Evolutionary conservation across 2,329 filamentous ascomycete species (phyloP).

Genomic region (Botrytis fragariae): DNA sequence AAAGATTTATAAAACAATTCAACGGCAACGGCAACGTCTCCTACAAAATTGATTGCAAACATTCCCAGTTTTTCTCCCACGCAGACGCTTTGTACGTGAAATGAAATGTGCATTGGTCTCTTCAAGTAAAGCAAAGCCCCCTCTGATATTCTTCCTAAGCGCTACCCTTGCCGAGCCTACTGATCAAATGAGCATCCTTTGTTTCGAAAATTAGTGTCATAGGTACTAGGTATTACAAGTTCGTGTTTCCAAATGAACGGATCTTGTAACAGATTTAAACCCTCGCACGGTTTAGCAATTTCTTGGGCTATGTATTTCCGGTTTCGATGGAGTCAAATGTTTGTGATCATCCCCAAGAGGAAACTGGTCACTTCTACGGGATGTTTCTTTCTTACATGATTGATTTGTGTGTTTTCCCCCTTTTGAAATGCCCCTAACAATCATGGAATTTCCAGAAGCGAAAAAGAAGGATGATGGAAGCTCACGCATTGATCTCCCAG

Average conservation of each 20-base stretch:
- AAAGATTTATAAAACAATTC: not conserved
- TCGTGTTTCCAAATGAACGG: conserved; percentile 11
- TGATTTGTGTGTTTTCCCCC: not conserved
- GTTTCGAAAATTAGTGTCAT: conserved; percentile 7
- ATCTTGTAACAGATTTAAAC: conserved; percentile 16
- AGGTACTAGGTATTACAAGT: not conserved
- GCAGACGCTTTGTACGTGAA: conserved; percentile 2
- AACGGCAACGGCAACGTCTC: not conserved
- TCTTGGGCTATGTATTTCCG: not conserved
- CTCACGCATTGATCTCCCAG: not conserved
- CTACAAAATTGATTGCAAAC: not conserved
- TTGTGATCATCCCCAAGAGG: not conserved
- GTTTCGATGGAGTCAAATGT: not conserved
- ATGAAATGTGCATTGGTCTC: not conserved
- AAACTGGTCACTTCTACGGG: not conserved
- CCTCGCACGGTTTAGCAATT: conserved; percentile 5
- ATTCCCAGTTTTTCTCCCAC: not conserved
- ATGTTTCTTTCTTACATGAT: not conserved
- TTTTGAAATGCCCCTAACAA: not conserved
- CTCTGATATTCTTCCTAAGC: not conserved
- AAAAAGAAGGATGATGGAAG: not conserved
- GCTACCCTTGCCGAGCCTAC: not conserved
- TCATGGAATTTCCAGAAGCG: conserved; percentile 4
- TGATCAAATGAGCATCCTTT: conserved; percentile 16
- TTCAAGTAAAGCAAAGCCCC: conserved; percentile 2